Evolutionary conservation across 768 basidiomycete species (phyloP), one percentile per base, ranked within the genome.

Genomic region (Trametes cinnabarina): DNA sequence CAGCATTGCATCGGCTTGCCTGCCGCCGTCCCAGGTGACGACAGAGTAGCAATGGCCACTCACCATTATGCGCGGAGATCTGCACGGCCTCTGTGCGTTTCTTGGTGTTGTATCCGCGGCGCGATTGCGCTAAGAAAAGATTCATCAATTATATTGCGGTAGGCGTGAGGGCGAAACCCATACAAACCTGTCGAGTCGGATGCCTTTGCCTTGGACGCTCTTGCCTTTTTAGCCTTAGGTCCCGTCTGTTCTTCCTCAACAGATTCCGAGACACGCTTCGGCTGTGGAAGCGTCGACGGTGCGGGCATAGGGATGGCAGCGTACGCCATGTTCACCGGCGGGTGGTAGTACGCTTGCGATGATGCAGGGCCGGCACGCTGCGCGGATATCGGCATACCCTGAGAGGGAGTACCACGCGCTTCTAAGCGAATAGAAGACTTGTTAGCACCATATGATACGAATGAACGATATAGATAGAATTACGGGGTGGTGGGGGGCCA

Each of bases 41-140:
- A 49, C 25, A 23, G 47, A 37, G 52, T 44, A 55, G 54, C 40
- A 54, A 35, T 26, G 35, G 32, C n/a, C 44, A 55, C 76, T 57
- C 66, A 89, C 88, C 85, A 65, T 83, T 85, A 67, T 85, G 81
- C 41, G 83, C 82, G 28, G 81, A 79, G 65, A 83, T 82, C 64
- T 84, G 81, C 2, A 84, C 85, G 23, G 84, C 83, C 56, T 90
- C 88, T 60, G 72, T 85, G 57, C 88, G 85, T 72, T 88, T 90
- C 76, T 86, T 88, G 51, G 84, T 75, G 60, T 79, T 87, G 64
- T 85, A 86, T 41, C 86, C 87, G 63, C 87, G 83, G 72, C 83
- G 85, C 37, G 84, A 82, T 43, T 81, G 61, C 15, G 60, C 67
- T 54, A 62, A 22, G 53, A 23, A 48, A 32, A 12, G 12, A 32